Conservation (phyloP, 306 rosid species). For the Cucurbita moschata region DNA sequence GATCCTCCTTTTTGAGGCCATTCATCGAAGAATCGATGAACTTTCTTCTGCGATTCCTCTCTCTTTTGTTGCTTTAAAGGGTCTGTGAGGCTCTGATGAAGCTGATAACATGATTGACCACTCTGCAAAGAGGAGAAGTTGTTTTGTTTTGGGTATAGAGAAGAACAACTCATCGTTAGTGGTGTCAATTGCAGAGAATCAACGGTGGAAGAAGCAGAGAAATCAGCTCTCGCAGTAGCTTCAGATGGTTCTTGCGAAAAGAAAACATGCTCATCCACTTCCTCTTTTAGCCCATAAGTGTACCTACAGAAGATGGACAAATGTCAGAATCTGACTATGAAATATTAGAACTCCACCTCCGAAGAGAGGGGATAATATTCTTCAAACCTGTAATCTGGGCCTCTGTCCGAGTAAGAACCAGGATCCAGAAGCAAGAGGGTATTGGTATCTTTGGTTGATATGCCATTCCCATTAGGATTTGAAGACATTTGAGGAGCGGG, state of each 20-base stretch:
- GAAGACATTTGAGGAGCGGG: slow-evolving; percentile 24
- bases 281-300: slow-evolving; percentile 58
- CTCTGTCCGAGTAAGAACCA: slow-evolving; percentile 31
- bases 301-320: slow-evolving; percentile 15
- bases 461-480: slow-evolving; percentile 30
- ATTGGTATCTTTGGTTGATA: slow-evolving; percentile 43
- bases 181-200: slow-evolving; percentile 82
- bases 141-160: slow-evolving; percentile 56
- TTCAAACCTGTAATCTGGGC: slow-evolving; percentile 53
- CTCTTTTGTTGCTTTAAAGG: slow-evolving; percentile 27
- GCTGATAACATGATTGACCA: slow-evolving; percentile 61
- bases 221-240: slow-evolving; percentile 33
- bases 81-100: slow-evolving; percentile 34
- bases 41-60: slow-evolving; percentile 62
- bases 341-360: background rate
- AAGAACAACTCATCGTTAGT: slow-evolving; percentile 59
- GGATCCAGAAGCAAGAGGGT: slow-evolving; percentile 47
- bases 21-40: slow-evolving; percentile 90
- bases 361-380: background rate
- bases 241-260: slow-evolving; percentile 73
- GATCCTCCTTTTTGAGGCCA: slow-evolving; percentile 61
- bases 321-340: background rate
- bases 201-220: slow-evolving; percentile 58
- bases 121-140: slow-evolving; percentile 37
- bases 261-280: slow-evolving; percentile 71